Evolutionary conservation across 441 rosid species (phyloP).

Genomic region (Kokia cookei): DNA sequence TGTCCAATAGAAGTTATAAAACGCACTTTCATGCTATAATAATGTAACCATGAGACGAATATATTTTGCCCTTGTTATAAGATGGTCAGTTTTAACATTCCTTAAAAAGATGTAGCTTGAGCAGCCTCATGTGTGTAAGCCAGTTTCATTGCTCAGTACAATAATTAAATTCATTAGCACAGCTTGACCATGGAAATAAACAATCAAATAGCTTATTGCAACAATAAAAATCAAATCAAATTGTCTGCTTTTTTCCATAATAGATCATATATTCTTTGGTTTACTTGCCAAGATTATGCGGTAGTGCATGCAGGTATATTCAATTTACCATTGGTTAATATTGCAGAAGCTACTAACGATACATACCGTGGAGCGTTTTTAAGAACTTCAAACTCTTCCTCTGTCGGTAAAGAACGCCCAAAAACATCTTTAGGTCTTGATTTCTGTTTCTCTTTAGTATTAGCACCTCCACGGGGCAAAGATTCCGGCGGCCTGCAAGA

Average conservation of each 20-base stretch:
- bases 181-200: background rate
- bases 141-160: background rate
- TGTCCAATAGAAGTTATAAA: background rate
- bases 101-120: background rate
- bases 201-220: background rate
- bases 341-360: background rate
- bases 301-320: background rate
- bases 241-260: background rate
- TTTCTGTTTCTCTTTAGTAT: conserved; percentile 61
- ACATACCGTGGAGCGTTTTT: conserved; percentile 82
- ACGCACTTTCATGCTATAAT: background rate
- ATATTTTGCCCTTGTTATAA: background rate
- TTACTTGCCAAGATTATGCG: background rate
- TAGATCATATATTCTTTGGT: background rate
- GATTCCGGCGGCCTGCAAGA: conserved; percentile 39
- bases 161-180: background rate
- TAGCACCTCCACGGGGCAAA: conserved; percentile 14
- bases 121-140: background rate
- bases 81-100: background rate
- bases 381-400: conserved; percentile 75
- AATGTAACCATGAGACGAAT: background rate
- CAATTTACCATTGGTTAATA: background rate
- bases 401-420: conserved; percentile 90
- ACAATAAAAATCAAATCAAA: background rate
- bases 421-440: conserved; percentile 89